Percentiles rank a stretch among this genome's conserved stretches.
These are phyloP conservation scores for Macrophomina pseudophaseolina DNA, from an alignment of 2,329 filamentous ascomycete species.

Conservation along the genomic window DNA sequence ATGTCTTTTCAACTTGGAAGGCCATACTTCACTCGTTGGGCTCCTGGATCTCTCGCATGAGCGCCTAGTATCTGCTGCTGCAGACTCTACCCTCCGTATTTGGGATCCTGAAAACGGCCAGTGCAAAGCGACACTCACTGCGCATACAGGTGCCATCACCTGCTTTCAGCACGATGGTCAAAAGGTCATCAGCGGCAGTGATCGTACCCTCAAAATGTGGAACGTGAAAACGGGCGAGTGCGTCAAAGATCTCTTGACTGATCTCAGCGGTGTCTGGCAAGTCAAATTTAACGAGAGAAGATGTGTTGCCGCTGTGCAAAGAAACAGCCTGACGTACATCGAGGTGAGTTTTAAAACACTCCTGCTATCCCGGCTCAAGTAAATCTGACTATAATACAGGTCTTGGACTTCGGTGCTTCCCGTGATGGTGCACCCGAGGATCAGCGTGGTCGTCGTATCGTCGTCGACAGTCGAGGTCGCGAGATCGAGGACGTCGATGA, in stretches of 20 bases:
- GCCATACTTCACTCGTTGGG: constrained; percentile 89
- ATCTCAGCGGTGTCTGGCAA: constrained; percentile 97
- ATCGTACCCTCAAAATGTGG: constrained; percentile 98
- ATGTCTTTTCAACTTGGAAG: constrained; percentile 87
- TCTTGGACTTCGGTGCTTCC: constrained; percentile 94
- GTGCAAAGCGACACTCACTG: constrained; percentile 87
- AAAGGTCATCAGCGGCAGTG: constrained; percentile 95
- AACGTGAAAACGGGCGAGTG: constrained; percentile 91
- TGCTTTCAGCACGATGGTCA: constrained; percentile 98
- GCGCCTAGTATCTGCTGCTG: constrained; percentile 90
- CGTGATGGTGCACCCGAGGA: constrained; percentile 82
- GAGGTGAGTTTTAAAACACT: constrained; percentile 68
- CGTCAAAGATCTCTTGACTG: constrained; percentile 88
- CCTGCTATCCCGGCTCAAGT: neutral
- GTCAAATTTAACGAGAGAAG: constrained; percentile 95
- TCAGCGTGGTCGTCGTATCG: constrained; percentile 78
- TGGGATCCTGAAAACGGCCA: constrained; percentile 95
- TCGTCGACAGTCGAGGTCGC: constrained; percentile 51
- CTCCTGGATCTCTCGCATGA: constrained; percentile 88
- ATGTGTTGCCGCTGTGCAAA: constrained; percentile 95
- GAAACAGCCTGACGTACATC: constrained; percentile 90
- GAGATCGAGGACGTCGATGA: constrained; percentile 45
- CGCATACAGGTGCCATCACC: constrained; percentile 95
- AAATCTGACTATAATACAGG: constrained; percentile 62
- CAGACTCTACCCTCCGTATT: constrained; percentile 91